A percentile compares a stretch with the other conserved stretches of the same genome.
phyloP scores from a whole-genome alignment of 352 stramenopile species.

The Pythium guiyangense region DNA sequence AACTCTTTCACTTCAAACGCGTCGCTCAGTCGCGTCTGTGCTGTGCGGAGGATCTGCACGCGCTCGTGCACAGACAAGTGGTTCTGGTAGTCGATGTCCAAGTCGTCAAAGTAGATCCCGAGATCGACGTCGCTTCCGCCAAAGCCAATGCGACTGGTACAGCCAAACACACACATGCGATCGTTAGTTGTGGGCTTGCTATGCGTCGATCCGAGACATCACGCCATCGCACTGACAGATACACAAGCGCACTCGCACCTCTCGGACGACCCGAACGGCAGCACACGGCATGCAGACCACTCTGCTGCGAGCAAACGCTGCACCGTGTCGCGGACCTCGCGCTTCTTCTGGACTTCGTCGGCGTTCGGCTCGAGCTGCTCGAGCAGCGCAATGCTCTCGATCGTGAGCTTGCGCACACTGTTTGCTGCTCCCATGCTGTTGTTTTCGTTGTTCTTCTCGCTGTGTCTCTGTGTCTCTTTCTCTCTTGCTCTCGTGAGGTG shows the following conservation, averaged over 20 bases:
- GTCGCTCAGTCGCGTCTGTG: slow-evolving; percentile 30
- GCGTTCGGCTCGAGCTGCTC: slow-evolving; percentile 78
- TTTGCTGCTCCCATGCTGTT: slow-evolving; percentile 66
- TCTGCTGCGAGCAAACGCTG: slow-evolving; percentile 41
- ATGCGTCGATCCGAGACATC: neutral
- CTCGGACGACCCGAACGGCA: slow-evolving; percentile 76
- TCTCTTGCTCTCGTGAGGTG: too few relatives aligned
- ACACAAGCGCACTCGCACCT: slow-evolving; percentile 28
- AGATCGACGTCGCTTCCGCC: slow-evolving; percentile 78
- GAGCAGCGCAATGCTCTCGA: slow-evolving; percentile 74
- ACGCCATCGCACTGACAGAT: neutral
- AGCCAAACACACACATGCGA: slow-evolving; percentile 3
- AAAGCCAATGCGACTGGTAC: slow-evolving; percentile 57
- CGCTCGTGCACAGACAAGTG: slow-evolving; percentile 57
- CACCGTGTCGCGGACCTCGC: slow-evolving; percentile 38
- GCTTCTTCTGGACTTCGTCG: slow-evolving; percentile 45
- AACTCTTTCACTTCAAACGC: slow-evolving; percentile 70
- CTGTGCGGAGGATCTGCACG: slow-evolving; percentile 48
- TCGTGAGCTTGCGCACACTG: slow-evolving; percentile 75
- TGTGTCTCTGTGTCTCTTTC: neutral
- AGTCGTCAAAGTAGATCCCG: slow-evolving; percentile 77
- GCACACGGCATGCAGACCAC: slow-evolving; percentile 58
- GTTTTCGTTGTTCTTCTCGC: slow-evolving; percentile 6
- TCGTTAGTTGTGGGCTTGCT: slow-evolving; percentile 4
- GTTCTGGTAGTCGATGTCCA: slow-evolving; percentile 46